Percentiles rank a stretch among this genome's conserved stretches.
These are phyloP conservation scores for Brassica incana DNA, from an alignment of 345 rosid genomes.

Conservation along the genomic window DNA sequence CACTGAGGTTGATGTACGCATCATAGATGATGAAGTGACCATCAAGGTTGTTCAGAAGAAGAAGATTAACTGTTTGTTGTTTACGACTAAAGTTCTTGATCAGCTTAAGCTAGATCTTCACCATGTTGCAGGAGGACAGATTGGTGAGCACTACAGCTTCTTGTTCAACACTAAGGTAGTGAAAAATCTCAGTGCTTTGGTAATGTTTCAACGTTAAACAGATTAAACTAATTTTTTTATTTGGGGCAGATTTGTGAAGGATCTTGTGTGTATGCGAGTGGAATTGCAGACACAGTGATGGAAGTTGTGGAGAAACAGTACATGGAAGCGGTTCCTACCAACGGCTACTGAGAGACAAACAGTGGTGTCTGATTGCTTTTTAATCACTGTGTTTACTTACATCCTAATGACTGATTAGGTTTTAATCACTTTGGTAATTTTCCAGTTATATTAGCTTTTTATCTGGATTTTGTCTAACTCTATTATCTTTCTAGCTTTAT, in stretches of 20 bases:
- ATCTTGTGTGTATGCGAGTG: slow-evolving; percentile 53
- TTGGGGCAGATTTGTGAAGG: slow-evolving; percentile 40
- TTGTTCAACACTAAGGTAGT: slow-evolving; percentile 72
- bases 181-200: not conserved
- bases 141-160: slow-evolving; percentile 76
- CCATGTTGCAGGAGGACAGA: slow-evolving; percentile 79
- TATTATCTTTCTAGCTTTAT: slow-evolving; percentile 21
- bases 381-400: too few relatives aligned
- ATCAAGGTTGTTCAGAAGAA: slow-evolving; percentile 75
- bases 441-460: not conserved
- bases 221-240: not conserved
- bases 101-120: slow-evolving; percentile 75
- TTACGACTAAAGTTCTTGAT: slow-evolving; percentile 67
- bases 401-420: too few relatives aligned
- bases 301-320: slow-evolving; percentile 66
- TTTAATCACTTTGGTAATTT: too few relatives aligned
- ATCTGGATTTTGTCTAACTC: slow-evolving; percentile 30
- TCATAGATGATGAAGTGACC: slow-evolving; percentile 74
- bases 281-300: slow-evolving; percentile 76
- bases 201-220: not conserved
- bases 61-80: slow-evolving; percentile 69
- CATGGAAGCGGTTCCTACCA: slow-evolving; percentile 47
- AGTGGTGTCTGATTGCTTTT: not conserved
- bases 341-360: slow-evolving; percentile 26
- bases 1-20: slow-evolving; percentile 76